Percentiles rank a stretch among this genome's conserved stretches.
These are phyloP conservation scores for Auriscalpium microsporum DNA, from an alignment of 768 basidiomycete species.

Conservation along the genomic window DNA sequence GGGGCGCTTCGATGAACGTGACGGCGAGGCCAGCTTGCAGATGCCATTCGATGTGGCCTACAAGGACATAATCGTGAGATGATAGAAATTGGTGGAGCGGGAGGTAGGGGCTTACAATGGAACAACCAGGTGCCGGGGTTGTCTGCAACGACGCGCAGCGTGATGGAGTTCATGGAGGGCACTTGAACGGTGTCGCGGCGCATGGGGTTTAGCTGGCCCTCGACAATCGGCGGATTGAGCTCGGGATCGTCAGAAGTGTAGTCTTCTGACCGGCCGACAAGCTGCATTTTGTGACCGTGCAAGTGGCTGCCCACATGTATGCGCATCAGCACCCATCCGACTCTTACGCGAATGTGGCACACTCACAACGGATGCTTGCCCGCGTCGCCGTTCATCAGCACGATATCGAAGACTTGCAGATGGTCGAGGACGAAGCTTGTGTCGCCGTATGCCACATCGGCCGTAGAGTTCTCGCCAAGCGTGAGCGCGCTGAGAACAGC, in stretches of 20 bases:
- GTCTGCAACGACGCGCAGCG: slow-evolving; percentile 75
- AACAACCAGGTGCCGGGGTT: slow-evolving; percentile 91
- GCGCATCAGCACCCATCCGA: background rate
- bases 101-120: slow-evolving; percentile 47
- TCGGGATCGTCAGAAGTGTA: slow-evolving; percentile 65
- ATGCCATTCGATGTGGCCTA: slow-evolving; percentile 86
- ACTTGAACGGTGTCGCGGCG: slow-evolving; percentile 86
- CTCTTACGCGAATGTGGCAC: slow-evolving; percentile 1
- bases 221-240: slow-evolving; percentile 72
- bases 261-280: slow-evolving; percentile 64
- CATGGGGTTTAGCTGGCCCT: slow-evolving; percentile 80
- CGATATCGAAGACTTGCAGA: slow-evolving; percentile 68
- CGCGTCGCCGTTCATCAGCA: slow-evolving; percentile 61
- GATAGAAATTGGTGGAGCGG: background rate
- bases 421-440: slow-evolving; percentile 69
- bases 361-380: slow-evolving; percentile 82
- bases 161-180: slow-evolving; percentile 56
- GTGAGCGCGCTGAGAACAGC: slow-evolving; percentile 68
- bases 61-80: background rate
- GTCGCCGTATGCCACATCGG: slow-evolving; percentile 68
- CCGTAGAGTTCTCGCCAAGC: slow-evolving; percentile 66
- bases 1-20: slow-evolving; percentile 77
- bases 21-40: slow-evolving; percentile 77
- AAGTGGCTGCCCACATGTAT: slow-evolving; percentile 60
- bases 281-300: slow-evolving; percentile 82